Evolutionary conservation across 305 asterid genomes (phyloP).

Genomic region (Fraxinus sp.): DNA sequence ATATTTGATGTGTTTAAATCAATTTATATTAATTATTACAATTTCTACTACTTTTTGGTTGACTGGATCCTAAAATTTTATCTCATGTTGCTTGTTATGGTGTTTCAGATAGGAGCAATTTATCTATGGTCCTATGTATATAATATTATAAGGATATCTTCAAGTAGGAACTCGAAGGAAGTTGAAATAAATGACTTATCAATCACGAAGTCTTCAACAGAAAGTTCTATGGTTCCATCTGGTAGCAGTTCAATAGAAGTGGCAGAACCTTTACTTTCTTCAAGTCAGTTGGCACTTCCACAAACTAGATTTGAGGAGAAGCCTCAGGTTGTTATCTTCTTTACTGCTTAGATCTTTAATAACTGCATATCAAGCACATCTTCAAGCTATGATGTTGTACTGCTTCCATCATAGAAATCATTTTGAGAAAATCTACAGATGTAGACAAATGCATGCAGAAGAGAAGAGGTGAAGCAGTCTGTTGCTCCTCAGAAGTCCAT

Average conservation of each 20-base stretch:
- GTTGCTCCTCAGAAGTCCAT: neutral
- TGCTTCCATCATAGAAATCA: neutral
- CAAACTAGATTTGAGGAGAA: slow-evolving; percentile 35
- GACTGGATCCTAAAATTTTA: slow-evolving; percentile 10
- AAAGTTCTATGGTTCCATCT: slow-evolving; percentile 31
- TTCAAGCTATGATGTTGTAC: neutral
- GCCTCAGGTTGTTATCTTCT: slow-evolving; percentile 43
- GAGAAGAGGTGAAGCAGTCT: neutral
- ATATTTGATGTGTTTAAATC: neutral
- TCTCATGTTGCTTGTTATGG: slow-evolving; percentile 16
- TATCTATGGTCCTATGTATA: slow-evolving; percentile 79
- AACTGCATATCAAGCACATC: neutral
- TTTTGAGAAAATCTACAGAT: neutral
- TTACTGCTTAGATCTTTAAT: neutral
- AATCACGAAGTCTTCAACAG: slow-evolving; percentile 33
- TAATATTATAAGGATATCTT: slow-evolving; percentile 63
- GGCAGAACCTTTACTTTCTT: slow-evolving; percentile 56
- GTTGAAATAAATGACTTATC: slow-evolving; percentile 51
- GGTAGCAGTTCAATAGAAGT: slow-evolving; percentile 24
- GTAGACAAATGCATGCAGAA: neutral
- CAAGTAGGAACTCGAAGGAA: slow-evolving; percentile 48
- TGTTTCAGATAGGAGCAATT: slow-evolving; percentile 67
- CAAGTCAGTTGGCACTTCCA: slow-evolving; percentile 40
- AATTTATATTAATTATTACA: neutral
- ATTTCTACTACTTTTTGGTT: slow-evolving; percentile 5